Evolutionary conservation across 805 yeast genomes (phyloP), one percentile per base, ranked within the genome.

Genomic region (Lipomyces sp.): DNA sequence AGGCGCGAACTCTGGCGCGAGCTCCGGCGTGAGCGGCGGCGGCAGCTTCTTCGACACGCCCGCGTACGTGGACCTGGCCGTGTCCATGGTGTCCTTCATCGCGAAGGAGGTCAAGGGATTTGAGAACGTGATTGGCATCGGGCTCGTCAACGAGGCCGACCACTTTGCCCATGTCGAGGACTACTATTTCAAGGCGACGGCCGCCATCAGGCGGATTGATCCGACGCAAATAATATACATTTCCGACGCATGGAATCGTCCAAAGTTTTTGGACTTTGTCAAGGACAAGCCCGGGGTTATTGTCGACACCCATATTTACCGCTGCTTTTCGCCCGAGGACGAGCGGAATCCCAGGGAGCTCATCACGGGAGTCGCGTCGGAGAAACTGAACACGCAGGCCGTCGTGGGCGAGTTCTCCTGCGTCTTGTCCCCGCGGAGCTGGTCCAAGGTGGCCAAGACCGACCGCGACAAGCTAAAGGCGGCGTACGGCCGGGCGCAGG

Each of bases 201-300:
- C 73, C 28, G 74, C 75, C 36, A 82, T 91, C 39, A 73, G 91
- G 28, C 64, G 67, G 19, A 70, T 73, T n/a, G 84, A 86, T 63
- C 41, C 66, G 1, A 67, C 67, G 1, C 68, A 88, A 31, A 96
- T 96, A 0, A 72, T 91, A 4, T 70, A 84, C 16, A 84, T 91
- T 32, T 86, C 96, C 1, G 98, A 91, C 65, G 95, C 95, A 2
- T 93, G 98, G 98, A 83, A 88, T 82, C 77, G 93, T 3, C 77
- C 78, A 57, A 86, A 79, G 63, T 86, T 89, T 86, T 82, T 75
- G 22, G 71, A 80, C 53, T 86, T 84, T 82, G 66, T 87, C 7
- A 55, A 62, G 37, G 75, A 75, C 44, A 63, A 69, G 29, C 74
- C 80, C 4, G 91, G 90, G 1, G 77, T 88, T 7, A 79, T 90